Evolutionary conservation across 768 basidiomycete species (phyloP), one percentile per base, ranked within the genome.

Genomic region (Gloeopeniophorella convolvens): DNA sequence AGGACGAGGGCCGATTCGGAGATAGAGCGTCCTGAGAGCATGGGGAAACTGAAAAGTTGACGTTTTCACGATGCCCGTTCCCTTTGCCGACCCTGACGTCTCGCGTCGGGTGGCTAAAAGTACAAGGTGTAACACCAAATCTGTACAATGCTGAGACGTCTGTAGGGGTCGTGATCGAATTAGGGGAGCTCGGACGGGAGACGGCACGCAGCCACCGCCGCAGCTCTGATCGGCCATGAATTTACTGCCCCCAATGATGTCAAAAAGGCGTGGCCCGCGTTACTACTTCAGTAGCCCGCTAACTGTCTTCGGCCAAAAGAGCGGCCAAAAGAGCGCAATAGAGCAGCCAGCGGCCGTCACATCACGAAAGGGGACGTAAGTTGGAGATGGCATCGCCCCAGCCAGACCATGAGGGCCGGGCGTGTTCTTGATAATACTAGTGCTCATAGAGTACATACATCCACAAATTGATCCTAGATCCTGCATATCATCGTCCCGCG

Each of bases 381-480:
- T 27, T 20, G 42, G 49, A 11, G 31, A 36, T 30, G 31, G 27
- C 18, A 35, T 42, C 42, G n/a, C n/a, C n/a, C n/a, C n/a, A n/a
- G n/a, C n/a, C n/a, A n/a, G 34, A 43, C 42, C 49, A 50, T 44
- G 49, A 44, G 49, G 49, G 49, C 42, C 21, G 35, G 42, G 49
- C 49, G 37, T 50, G 49, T 50, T 43, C 18, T 20, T 44, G 16
- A 28, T 35, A 42, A 20, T 35, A 30, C 12, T 20, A 49, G 16
- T 32, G 11, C 13, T 21, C 35, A 21, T 16, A 12, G 39, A 23
- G 23, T 24, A 24, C 39, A 40, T 4, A 20, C 18, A 23, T 40
- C n/a, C n/a, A n/a, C 21, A 15, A 6, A 40, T 24, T 24, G 39
- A 40, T 40, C 37, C 24, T 23, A 12, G 37, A n/a, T n/a, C n/a